These are phyloP conservation scores for Kodamaea kakaduensis DNA, from an alignment of 805 yeast genomes.

Conservation along the genomic window DNA sequence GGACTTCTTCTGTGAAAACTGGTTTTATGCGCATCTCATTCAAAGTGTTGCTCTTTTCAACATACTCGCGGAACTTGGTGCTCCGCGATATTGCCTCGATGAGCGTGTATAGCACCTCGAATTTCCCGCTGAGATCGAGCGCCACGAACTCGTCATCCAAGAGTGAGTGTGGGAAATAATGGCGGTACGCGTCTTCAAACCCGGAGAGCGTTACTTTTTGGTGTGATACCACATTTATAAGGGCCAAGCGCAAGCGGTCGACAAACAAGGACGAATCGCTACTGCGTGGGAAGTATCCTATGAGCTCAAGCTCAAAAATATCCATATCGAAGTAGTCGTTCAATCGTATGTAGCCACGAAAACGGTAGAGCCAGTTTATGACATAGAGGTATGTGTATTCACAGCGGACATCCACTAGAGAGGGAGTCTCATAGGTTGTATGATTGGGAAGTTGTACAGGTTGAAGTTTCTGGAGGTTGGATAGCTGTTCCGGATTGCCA, in stretches of 20 bases:
- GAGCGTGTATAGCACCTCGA: conserved; percentile 45
- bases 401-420: conserved; percentile 14
- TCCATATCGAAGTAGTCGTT: conserved; percentile 56
- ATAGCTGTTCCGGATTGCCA: conserved; percentile 12
- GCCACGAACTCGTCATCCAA: conserved; percentile 34
- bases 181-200: conserved; percentile 32
- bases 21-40: conserved; percentile 22
- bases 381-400: conserved; percentile 21
- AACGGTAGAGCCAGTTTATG: conserved; percentile 55
- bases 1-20: conserved; percentile 1
- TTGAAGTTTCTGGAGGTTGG: conserved; percentile 11
- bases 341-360: conserved; percentile 49
- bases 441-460: conserved; percentile 14
- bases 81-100: conserved; percentile 40
- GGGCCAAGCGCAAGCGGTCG: conserved; percentile 40
- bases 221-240: conserved; percentile 40
- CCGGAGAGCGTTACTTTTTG: conserved; percentile 26
- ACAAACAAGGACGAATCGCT: conserved; percentile 2
- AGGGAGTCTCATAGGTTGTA: conserved; percentile 7
- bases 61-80: conserved; percentile 44
- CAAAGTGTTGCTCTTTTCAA: conserved; percentile 35
- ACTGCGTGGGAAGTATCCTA: conserved; percentile 21
- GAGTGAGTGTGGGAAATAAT: conserved; percentile 23
- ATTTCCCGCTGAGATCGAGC: conserved; percentile 43
- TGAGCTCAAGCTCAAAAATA: conserved; percentile 57